phyloP scores from a whole-genome alignment of 345 rosid species.

The Bretschneidera sinensis region DNA sequence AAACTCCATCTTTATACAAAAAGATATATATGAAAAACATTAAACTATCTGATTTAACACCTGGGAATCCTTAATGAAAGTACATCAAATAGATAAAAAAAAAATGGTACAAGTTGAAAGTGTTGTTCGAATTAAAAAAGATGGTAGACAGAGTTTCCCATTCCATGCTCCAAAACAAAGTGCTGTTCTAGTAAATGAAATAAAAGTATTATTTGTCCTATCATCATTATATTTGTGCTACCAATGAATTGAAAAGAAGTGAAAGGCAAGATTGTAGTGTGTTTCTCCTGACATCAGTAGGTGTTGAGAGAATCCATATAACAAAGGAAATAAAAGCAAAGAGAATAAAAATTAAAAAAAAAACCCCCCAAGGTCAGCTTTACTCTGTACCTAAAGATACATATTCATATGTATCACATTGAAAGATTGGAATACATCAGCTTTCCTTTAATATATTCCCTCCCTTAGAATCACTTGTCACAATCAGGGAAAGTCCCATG shows the following conservation, averaged over 20 bases:
- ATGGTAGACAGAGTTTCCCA: too few species aligned
- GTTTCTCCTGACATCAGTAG: constrained; percentile 10
- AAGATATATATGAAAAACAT: too few species aligned
- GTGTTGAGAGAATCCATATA: constrained; percentile 18
- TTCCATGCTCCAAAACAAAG: too few species aligned
- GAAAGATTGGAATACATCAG: constrained; percentile 16
- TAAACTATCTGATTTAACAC: too few species aligned
- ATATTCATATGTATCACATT: constrained; percentile 8
- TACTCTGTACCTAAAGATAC: constrained; percentile 17
- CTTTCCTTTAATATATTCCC: constrained; percentile 32
- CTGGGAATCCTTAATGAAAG: too few species aligned
- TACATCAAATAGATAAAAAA: too few species aligned
- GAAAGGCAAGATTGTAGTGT: constrained; percentile 12
- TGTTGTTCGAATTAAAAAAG: too few species aligned
- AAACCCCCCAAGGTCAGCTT: constrained; percentile 15
- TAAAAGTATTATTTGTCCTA: constrained; percentile 1
- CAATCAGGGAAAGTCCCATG: constrained; percentile 26
- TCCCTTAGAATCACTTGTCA: constrained; percentile 32
- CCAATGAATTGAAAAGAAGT: constrained; percentile 8
- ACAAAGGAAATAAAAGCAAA: constrained; percentile 10
- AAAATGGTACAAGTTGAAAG: too few species aligned
- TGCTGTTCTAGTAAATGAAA: too few species aligned
- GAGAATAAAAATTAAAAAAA: too few species aligned
- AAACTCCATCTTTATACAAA: too few species aligned
- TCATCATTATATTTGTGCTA: neutral